phyloP scores from a whole-genome alignment of 805 yeast species.

The Wickerhamomyces tratensis region DNA sequence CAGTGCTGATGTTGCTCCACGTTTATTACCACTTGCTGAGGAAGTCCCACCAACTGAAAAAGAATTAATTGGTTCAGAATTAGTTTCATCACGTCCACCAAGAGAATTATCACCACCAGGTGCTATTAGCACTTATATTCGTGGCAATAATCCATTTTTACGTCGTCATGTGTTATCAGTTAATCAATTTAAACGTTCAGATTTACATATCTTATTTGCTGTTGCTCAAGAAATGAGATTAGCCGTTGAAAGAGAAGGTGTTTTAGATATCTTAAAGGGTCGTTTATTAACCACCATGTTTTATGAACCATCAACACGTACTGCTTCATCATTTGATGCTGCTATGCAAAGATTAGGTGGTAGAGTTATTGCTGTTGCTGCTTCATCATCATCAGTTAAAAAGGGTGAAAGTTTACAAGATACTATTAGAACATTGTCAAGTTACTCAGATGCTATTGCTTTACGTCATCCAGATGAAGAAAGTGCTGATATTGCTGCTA shows the following conservation, averaged over 20 bases:
- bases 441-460: conserved; percentile 94
- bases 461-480: conserved; percentile 93
- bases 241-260: conserved; percentile 95
- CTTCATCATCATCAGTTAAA: conserved; percentile 86
- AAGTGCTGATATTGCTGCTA: conserved; percentile 90
- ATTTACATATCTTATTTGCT: conserved; percentile 85
- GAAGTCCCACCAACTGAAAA: conserved; percentile 24
- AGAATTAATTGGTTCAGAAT: conserved; percentile 51
- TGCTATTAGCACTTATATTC: conserved; percentile 67
- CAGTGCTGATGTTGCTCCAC: conserved; percentile 31
- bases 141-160: conserved; percentile 82
- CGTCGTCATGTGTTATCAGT: conserved; percentile 85
- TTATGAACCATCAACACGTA: conserved; percentile 97
- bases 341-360: conserved; percentile 99
- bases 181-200: conserved; percentile 76
- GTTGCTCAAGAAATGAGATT: conserved; percentile 98
- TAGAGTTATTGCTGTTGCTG: conserved; percentile 80
- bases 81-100: conserved; percentile 68
- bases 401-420: conserved; percentile 98
- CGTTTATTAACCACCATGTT: conserved; percentile 89
- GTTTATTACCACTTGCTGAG: conserved; percentile 23
- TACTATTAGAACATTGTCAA: conserved; percentile 88
- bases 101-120: conserved; percentile 68
- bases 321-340: conserved; percentile 94
- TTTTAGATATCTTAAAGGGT: conserved; percentile 81